These are phyloP conservation scores for Plasmopara viticola DNA, from an alignment of 352 stramenopile genomes.

Conservation along the genomic window DNA sequence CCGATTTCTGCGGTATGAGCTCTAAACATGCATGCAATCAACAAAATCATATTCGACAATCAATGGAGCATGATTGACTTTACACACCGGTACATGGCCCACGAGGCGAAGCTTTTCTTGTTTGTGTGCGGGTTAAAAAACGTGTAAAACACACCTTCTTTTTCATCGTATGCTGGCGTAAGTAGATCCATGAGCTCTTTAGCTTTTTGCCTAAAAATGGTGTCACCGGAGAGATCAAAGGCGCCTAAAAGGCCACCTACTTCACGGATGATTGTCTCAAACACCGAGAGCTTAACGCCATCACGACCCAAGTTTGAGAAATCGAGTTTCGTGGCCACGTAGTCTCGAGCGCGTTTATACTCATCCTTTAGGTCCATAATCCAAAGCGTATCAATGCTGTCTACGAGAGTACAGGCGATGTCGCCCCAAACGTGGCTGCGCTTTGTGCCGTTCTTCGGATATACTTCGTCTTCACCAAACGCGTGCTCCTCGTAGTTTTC, in stretches of 20 bases:
- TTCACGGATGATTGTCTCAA: conserved; percentile 98
- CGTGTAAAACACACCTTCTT: conserved; percentile 88
- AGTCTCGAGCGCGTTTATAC: conserved; percentile 87
- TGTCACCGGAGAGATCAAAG: conserved; percentile 87
- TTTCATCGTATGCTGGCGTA: conserved; percentile 83
- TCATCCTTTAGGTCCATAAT: conserved; percentile 94
- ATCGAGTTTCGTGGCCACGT: conserved; percentile 74
- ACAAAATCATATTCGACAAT: no score
- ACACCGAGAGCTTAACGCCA: conserved; percentile 86
- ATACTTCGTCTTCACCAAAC: conserved; percentile 95
- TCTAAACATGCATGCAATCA: conserved; percentile 12
- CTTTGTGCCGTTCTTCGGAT: conserved; percentile 58
- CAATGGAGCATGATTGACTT: neutral
- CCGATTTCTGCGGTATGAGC: conserved; percentile 76
- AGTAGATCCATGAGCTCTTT: conserved; percentile 90
- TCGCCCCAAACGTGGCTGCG: conserved; percentile 84
- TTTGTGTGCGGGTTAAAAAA: conserved; percentile 85
- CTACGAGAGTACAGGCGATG: conserved; percentile 90
- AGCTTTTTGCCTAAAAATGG: conserved; percentile 89
- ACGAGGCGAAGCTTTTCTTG: conserved; percentile 33
- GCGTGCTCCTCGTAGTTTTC: conserved; percentile 90
- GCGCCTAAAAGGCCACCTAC: conserved; percentile 95
- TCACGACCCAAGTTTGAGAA: conserved; percentile 69
- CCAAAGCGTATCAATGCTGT: conserved; percentile 95
- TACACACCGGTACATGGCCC: conserved; percentile 33